These are phyloP conservation scores for Aureobasidium namibiae DNA, from an alignment of 2,329 filamentous ascomycete species.

Conservation along the genomic window DNA sequence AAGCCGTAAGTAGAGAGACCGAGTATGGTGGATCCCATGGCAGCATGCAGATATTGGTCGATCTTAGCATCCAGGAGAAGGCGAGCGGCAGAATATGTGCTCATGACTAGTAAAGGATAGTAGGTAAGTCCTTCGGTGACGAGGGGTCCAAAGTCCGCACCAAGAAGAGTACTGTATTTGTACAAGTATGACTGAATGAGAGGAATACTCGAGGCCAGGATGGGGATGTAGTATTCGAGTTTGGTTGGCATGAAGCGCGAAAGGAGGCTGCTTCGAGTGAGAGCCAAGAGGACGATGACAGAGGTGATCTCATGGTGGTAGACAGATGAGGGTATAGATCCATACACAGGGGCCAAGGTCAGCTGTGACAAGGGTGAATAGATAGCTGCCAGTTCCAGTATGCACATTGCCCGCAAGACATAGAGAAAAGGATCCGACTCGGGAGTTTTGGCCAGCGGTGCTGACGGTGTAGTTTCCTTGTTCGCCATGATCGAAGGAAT, in stretches of 20 bases:
- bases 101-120: constrained; percentile 41
- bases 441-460: neutral
- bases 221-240: constrained; percentile 51
- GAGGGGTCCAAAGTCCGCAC: constrained; percentile 63
- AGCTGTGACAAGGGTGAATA: constrained; percentile 65
- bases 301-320: constrained; percentile 58
- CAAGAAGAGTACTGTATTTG: constrained; percentile 55
- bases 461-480: neutral
- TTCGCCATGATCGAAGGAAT: neutral
- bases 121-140: constrained; percentile 67
- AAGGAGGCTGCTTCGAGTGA: neutral
- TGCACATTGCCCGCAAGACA: constrained; percentile 25
- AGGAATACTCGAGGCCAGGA: constrained; percentile 70
- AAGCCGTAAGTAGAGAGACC: constrained; percentile 50
- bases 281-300: neutral
- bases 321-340: constrained; percentile 66
- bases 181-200: constrained; percentile 65
- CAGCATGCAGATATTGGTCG: constrained; percentile 6
- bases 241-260: neutral
- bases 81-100: constrained; percentile 30
- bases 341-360: constrained; percentile 79
- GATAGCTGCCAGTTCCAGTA: constrained; percentile 50
- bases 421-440: neutral
- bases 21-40: constrained; percentile 44
- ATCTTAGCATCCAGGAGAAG: constrained; percentile 11